phyloP scores from a whole-genome alignment of 1,284 basidiomycete species.

The Kwoniella shivajii region DNA sequence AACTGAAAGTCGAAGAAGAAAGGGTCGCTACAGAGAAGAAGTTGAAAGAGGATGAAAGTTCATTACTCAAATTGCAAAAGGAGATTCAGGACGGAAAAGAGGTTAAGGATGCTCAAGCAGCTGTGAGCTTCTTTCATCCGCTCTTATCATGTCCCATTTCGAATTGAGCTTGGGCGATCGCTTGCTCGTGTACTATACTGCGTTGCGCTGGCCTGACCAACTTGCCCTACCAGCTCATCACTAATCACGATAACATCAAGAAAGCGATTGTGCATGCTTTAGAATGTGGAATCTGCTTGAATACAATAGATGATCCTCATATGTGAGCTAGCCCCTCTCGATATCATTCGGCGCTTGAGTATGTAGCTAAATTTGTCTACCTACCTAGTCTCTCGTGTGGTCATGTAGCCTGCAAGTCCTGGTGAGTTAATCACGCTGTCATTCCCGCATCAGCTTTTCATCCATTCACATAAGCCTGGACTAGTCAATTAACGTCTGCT shows the following conservation, averaged over 20 bases:
- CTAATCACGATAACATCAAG: slow-evolving; percentile 28
- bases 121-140: no score
- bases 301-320: slow-evolving; percentile 47
- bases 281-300: slow-evolving; percentile 48
- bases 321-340: slow-evolving; percentile 34
- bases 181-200: no score
- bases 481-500: slow-evolving; percentile 5
- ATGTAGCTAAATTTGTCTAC: slow-evolving; percentile 9
- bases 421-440: slow-evolving; percentile 25
- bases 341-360: not conserved
- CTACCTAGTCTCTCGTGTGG: slow-evolving; percentile 46
- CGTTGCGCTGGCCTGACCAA: no score
- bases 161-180: no score
- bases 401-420: slow-evolving; percentile 48
- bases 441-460: not conserved
- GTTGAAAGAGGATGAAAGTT: slow-evolving; percentile 19
- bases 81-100: slow-evolving; percentile 5
- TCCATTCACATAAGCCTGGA: not conserved
- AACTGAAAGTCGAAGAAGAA: slow-evolving; percentile 3
- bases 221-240: no score
- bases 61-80: slow-evolving; percentile 14
- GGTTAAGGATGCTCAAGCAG: not conserved
- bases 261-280: slow-evolving; percentile 40
- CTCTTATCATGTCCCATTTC: no score
- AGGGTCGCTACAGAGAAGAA: slow-evolving; percentile 13